Evolutionary conservation across 306 rosid species (phyloP).

Genomic region (Casuarina glauca): DNA sequence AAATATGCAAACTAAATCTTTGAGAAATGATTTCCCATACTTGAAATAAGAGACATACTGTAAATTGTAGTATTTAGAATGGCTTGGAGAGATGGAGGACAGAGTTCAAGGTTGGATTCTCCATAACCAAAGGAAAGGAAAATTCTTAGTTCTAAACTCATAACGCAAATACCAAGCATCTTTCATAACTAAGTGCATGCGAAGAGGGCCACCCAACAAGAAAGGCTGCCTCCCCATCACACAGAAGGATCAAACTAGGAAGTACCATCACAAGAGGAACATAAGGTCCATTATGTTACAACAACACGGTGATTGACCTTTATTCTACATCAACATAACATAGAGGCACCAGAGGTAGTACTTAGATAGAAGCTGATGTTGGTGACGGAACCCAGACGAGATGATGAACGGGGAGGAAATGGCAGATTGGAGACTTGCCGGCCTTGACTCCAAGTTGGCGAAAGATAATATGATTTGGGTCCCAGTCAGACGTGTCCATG

Average conservation of each 20-base stretch:
- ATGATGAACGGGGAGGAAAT: slow-evolving; percentile 56
- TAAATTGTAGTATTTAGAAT: no score
- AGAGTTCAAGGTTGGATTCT: no score
- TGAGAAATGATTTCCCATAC: no score
- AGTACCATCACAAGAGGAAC: background rate
- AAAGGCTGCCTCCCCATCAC: background rate
- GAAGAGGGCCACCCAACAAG: no score
- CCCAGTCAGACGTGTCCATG: slow-evolving; percentile 64
- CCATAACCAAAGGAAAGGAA: no score
- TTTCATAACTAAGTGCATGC: background rate
- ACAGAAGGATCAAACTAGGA: background rate
- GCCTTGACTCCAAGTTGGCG: slow-evolving; percentile 39
- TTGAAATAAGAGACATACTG: no score
- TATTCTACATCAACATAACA: background rate
- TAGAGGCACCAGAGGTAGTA: background rate
- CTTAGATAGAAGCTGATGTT: slow-evolving; percentile 30
- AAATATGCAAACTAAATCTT: no score
- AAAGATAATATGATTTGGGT: slow-evolving; percentile 35
- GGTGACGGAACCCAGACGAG: slow-evolving; percentile 54
- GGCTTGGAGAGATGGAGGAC: no score
- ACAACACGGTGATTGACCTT: slow-evolving; percentile 9
- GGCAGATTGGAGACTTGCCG: slow-evolving; percentile 52
- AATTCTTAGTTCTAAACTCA: background rate
- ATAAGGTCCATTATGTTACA: background rate
- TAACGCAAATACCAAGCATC: background rate